Base-by-base conservation (phyloP, 805 yeast species). In the Metschnikowia shivogae region DNA sequence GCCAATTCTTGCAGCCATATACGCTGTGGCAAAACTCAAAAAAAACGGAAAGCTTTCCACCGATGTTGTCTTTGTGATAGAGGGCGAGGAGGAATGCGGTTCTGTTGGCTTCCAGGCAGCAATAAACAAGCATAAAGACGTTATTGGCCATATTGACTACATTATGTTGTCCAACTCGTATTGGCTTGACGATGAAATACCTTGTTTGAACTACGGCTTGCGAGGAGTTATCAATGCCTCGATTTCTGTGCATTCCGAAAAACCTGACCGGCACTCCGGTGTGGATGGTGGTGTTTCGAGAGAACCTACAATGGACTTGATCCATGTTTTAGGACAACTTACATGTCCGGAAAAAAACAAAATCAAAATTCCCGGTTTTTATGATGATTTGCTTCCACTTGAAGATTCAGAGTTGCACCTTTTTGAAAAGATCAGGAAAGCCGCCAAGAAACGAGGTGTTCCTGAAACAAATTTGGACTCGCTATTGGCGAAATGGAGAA, bases 31-130 rank as follows among this genome's bases (percentile, higher is more conserved):
- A 0, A 88, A 86, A 43, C 64, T 89, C 11, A 67, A 67, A 43
- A 76, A 76, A 26, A 64, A 68, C 9, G 67, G 73, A 0, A 64
- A 76, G 36, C 72, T 93, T 17, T 68, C 72, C 6, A 74, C 83
- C 37, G 96, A 92, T 61, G 83, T 92, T 3, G 81, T 86, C 0
- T 90, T 93, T 56, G 59, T 92, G 12, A 74, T 92, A 39, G 99
- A 92, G 65, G 99, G 99, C 36, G 97, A 89, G 62, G 99, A 93
- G 64, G 99, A 92, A 62, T 78, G 87, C 46, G 98, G 97, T 1
- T 87, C 96, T 0, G 77, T 77, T 55, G 97, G 97, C 0, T 89
- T 92, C 60, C 81, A 82, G 55, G 74, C 80, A 3, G 81, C 84
- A 0, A 77, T 92, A n/a, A 56, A 59, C 22, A 60, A 72, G 28